Base-by-base conservation (phyloP, 768 basidiomycete genomes). In the Agaricus blazei region DNA sequence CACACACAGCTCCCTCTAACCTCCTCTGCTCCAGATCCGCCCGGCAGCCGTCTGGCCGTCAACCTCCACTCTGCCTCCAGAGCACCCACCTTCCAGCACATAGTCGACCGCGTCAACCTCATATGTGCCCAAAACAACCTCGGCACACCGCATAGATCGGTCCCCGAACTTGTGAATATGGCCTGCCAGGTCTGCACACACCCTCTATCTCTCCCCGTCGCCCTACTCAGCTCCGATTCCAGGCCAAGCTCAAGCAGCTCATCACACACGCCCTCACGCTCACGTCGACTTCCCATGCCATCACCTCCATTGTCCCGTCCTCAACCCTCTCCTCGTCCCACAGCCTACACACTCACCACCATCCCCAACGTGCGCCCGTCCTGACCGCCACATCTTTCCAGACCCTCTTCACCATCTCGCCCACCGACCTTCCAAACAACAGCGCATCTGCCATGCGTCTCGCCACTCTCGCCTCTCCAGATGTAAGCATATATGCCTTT, bases 161-260 rank as follows among this genome's bases (percentile, higher is more conserved):
- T 88, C 6, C 75, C 88, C 11, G 75, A 83, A 2, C 73, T 92
- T 2, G 80, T 91, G 77, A 82, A 84, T 67, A 77, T 90, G 47
- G 90, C 90, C 1, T 87, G 84, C 62, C 89, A 93, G 75, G 88
- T 88, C 57, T 9, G 72, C 66, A 7, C 12, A 9, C n/a, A 37
- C 34, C n/a, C 23, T 28, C 1, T 19, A 19, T 19, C 19, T 19
- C 47, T 50, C 11, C n/a, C 24, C 5, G 11, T 34, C 14, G 50
- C 24, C 54, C 23, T 52, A 15, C 23, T 8, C 42, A 51, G 45
- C 9, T 38, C 54, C 54, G 31, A 47, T 34, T 23, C 55, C 58
- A 90, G 88, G 87, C 87, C 15, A 89, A 90, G 65, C 76, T 93
- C 3, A 93, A 93, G 64, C 87, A 91, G 56, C 79, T 92, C 27